These are phyloP conservation scores for Trifolium repens DNA, from an alignment of 306 rosid genomes.

Conservation along the genomic window DNA sequence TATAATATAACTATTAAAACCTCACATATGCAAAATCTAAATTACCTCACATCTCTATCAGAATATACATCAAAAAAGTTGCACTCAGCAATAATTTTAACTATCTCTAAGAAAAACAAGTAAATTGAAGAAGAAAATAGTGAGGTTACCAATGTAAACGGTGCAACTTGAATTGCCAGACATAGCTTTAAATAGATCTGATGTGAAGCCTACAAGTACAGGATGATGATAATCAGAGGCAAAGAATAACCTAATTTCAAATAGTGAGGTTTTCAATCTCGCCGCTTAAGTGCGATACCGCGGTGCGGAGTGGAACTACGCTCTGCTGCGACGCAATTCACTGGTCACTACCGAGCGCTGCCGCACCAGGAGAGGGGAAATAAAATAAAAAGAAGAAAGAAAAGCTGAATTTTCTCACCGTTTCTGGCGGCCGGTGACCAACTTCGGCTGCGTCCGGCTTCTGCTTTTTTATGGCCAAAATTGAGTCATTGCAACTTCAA, in stretches of 20 bases:
- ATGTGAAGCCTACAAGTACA: constrained; percentile 42
- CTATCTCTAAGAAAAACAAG: neutral
- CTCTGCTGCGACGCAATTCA: constrained; percentile 3
- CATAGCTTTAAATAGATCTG: constrained; percentile 45
- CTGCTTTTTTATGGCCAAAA: neutral
- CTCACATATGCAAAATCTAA: neutral
- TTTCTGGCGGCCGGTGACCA: neutral
- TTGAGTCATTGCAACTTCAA: neutral
- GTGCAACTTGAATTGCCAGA: constrained; percentile 56
- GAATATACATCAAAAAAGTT: neutral
- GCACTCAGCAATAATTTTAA: neutral
- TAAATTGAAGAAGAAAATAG: neutral
- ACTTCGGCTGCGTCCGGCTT: neutral
- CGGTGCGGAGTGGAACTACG: neutral
- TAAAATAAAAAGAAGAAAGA: neutral
- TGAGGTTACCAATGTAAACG: constrained; percentile 54
- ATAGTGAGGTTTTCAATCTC: neutral
- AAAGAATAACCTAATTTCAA: neutral
- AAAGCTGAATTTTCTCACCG: neutral
- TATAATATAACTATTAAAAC: neutral
- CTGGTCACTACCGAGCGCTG: neutral
- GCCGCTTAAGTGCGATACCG: neutral
- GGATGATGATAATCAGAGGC: neutral
- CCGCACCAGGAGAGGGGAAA: neutral
- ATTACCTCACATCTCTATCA: constrained; percentile 3